Percentiles rank a stretch among this genome's conserved stretches.
phyloP scores from a whole-genome alignment of 148 eudicot genomes.

The Diospyros lotus region DNA sequence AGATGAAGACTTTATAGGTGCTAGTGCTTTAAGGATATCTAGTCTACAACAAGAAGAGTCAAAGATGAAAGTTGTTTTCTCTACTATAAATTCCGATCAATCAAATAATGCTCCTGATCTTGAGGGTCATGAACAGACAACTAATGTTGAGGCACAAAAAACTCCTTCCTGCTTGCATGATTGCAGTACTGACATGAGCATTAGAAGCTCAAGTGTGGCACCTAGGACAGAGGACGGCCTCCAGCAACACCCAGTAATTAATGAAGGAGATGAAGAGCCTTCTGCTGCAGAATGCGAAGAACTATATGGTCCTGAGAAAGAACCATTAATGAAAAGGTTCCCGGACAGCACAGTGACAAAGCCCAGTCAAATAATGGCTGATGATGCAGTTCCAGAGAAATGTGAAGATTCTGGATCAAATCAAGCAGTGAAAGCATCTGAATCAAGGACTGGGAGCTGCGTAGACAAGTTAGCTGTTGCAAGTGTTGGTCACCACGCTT shows the following conservation, averaged over 20 bases:
- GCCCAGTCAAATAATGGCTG: constrained; percentile 13
- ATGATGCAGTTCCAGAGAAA: constrained; percentile 17
- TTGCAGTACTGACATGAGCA: constrained; percentile 16
- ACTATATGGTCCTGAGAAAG: constrained; percentile 90
- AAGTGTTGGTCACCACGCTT: background rate
- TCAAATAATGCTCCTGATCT: constrained; percentile 17
- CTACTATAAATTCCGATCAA: constrained; percentile 41
- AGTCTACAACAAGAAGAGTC: constrained; percentile 49
- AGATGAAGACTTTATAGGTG: constrained; percentile 69
- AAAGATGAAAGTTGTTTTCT: constrained; percentile 75
- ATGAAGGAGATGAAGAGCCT: constrained; percentile 51
- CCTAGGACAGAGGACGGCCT: constrained; percentile 17
- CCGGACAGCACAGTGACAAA: constrained; percentile 25
- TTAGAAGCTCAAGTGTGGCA: constrained; percentile 21
- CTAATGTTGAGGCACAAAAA: constrained; percentile 5
- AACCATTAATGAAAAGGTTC: constrained; percentile 36
- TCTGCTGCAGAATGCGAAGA: constrained; percentile 75
- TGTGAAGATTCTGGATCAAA: constrained; percentile 21
- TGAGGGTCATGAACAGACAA: constrained; percentile 19
- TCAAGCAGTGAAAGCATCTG: constrained; percentile 21
- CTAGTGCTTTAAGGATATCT: constrained; percentile 37
- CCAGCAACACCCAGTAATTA: constrained; percentile 27
- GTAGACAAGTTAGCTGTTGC: constrained; percentile 14
- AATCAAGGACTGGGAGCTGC: constrained; percentile 13
- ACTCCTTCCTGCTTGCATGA: constrained; percentile 20